Base-by-base conservation (phyloP, 2,329 filamentous ascomycete species). In the Penicillium sp. region DNA sequence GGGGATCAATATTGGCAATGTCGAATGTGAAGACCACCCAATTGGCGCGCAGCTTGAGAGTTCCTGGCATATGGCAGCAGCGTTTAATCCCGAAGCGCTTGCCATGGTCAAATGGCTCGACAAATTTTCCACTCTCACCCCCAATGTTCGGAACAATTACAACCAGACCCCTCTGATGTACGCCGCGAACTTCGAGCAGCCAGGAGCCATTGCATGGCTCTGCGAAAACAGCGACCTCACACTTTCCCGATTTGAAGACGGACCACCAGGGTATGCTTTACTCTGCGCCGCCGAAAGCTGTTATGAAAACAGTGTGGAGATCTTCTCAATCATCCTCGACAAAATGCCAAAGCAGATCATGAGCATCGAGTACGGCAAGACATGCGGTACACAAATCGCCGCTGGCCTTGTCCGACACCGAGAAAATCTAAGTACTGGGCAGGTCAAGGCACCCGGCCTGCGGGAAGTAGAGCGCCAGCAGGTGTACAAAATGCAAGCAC, bases 61-160 rank as follows among this genome's bases (percentile, higher is more conserved):
- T 3, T 52, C 50, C 27, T 52, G 50, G 50, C 50, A 52, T n/a
- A 52, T 52, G 21, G 50, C 50, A 18, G 50, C 50, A 42, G 44
- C 50, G 3, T 52, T 52, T 36, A 52, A 52, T 11, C 50, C 50
- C 11, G 24, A 29, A 4, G 50, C 43, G n/a, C 24, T 16, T 5
- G 27, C 16, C 0, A 48, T 52, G 8, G 41, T 52, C 43, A 8
- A 32, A 1, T 52, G 44, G 34, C 50, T 52, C n/a, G 18, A 32
- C 9, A 48, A 52, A 22, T 48, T 41, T n/a, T 52, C 50, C 18
- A 27, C 46, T 18, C 50, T 52, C n/a, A 27, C 7, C 1, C 18
- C 50, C 11, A 36, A 40, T 1, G 14, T 27, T 29, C 43, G 44
- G 4, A 52, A 52, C 29, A 32, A 44, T 3, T 34, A 48, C n/a